Base-by-base conservation (phyloP, 2,329 filamentous ascomycete species). In the Aspergillus fumigatiaffinis region DNA sequence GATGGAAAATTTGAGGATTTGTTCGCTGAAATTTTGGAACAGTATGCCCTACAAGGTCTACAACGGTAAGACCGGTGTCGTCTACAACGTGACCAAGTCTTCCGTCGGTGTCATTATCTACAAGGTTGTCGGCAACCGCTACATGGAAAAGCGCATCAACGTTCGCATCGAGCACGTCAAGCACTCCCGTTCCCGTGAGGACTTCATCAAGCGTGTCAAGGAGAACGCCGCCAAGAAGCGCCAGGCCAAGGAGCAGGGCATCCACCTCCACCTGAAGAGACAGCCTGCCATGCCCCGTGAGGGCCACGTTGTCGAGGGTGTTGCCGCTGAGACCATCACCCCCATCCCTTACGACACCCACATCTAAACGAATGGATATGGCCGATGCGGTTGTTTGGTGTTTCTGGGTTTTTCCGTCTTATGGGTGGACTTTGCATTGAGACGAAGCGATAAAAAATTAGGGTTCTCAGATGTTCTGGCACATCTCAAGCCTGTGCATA, bases 91-190 rank as follows among this genome's bases (percentile, higher is more conserved):
- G 74, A 94, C 93, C 82, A 96, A 97, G 88, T 90, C 87, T 73
- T 90, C 94, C 68, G 92, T 99, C 78, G 94, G 94, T 75, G 90
- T 99, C 80, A 97, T 99, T 83, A 90, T 99, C 83, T 93, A 96
- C 90, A 97, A 96, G 88, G 91, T 95, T 81, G 94, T 99, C 79
- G 92, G 92, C 83, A 94, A 97, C 89, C 90, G 93, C 76, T 99
- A 97, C 88, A 86, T 99, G 79, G 94, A 99, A 90, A 99, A 99
- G 92, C 93, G 94, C 80, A 88, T 99, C 85, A 97, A 96, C 88
- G 85, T 99, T 83, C 91, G 94, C 78, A 82, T 97, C 81, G 94
- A 99, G 89, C 94, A 99, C 88, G 86, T 99, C 82, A 82, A 83
- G 76, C 90, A 90, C 77, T 97, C 93, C 71, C 90, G 94, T 79